phyloP scores from a whole-genome alignment of 2,329 filamentous ascomycete species.

The Calonectria pauciramosa region DNA sequence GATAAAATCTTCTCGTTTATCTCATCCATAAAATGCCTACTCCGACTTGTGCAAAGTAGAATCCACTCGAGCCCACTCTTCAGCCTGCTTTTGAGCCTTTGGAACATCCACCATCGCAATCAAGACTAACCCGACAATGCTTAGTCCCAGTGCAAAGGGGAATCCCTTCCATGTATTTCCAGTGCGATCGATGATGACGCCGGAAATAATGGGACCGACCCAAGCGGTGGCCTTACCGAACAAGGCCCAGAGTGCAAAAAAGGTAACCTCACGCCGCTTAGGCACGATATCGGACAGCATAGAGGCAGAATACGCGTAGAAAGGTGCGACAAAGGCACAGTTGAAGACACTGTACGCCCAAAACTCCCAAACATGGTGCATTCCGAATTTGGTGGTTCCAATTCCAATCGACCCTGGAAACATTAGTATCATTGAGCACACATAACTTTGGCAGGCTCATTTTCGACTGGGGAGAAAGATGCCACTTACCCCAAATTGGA shows the following conservation, averaged over 20 bases:
- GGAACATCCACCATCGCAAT: not conserved
- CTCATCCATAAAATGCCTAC: not conserved
- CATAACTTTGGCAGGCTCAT: not conserved
- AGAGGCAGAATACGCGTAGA: not conserved
- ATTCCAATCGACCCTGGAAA: not conserved
- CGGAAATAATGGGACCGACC: not conserved
- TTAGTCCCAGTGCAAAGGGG: not conserved
- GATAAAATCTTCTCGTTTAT: not conserved
- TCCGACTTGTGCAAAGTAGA: not conserved
- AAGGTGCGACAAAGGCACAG: not conserved
- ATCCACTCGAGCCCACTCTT: not conserved
- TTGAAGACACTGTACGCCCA: not conserved
- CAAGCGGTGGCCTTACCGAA: not conserved
- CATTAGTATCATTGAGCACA: not conserved
- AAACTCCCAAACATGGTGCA: not conserved
- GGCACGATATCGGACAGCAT: not conserved
- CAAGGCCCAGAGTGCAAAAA: not conserved
- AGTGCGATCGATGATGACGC: not conserved
- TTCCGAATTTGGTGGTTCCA: not conserved
- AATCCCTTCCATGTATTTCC: conserved; percentile 1
- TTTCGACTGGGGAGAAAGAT: too few species aligned
- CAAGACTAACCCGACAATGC: not conserved
- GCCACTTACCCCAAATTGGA: not conserved
- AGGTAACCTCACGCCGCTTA: not conserved
- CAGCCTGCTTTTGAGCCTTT: not conserved